Evolutionary conservation across 2,329 filamentous ascomycete species (phyloP).

Genomic region (Colletotrichum echinochloae): DNA sequence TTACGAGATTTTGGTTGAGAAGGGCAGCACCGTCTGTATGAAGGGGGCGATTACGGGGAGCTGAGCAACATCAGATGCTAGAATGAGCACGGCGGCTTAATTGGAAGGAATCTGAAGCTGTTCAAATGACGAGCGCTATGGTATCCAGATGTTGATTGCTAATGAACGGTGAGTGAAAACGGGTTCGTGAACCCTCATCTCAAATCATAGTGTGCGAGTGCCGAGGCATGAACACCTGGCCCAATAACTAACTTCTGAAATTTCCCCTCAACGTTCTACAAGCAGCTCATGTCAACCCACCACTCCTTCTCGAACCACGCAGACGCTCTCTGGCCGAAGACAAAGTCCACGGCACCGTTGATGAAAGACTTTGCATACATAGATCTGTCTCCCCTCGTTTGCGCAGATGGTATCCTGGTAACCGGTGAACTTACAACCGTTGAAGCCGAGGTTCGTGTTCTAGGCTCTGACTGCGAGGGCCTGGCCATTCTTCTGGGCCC

Average conservation of each 20-base stretch:
- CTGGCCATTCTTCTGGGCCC: constrained; percentile 61
- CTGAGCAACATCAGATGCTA: neutral
- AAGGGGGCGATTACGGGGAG: constrained; percentile 45
- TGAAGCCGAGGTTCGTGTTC: constrained; percentile 53
- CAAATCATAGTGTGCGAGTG: neutral
- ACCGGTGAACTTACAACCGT: constrained; percentile 64
- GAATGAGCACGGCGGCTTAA: too few relatives aligned
- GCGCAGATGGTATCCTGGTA: constrained; percentile 69
- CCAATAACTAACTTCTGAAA: neutral
- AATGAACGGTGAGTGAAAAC: too few relatives aligned
- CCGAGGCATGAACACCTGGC: neutral
- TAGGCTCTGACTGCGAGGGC: constrained; percentile 66
- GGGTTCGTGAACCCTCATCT: constrained; percentile 8
- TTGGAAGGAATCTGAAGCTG: neutral
- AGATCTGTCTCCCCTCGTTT: constrained; percentile 65
- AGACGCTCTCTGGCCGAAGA: constrained; percentile 66
- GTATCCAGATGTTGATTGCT: too few relatives aligned
- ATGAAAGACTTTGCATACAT: constrained; percentile 67
- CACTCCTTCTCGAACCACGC: constrained; percentile 62
- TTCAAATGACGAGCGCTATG: neutral
- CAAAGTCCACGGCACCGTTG: constrained; percentile 68
- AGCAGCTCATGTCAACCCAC: constrained; percentile 35
- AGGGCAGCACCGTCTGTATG: constrained; percentile 51
- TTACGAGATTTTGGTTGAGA: constrained; percentile 63
- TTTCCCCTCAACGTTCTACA: neutral